phyloP scores from a whole-genome alignment of 1,139 yeast species.

The Geotrichum aggregatum region DNA sequence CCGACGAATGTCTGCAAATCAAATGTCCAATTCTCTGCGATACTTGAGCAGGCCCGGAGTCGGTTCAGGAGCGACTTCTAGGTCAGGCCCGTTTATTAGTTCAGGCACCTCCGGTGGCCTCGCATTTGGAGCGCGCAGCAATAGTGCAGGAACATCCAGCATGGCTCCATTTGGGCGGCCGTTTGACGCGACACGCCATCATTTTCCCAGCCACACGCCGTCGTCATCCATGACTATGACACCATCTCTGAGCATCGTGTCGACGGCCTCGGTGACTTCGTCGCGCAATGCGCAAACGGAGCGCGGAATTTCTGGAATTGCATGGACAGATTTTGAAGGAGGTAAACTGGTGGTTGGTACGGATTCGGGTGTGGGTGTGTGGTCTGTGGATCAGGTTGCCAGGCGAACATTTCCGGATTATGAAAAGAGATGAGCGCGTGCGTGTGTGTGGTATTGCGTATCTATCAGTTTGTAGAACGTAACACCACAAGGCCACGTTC shows the following conservation, averaged over 20 bases:
- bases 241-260: background rate
- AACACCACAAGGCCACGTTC: too few species aligned
- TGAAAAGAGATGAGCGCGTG: constrained; percentile 16
- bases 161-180: background rate
- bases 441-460: constrained; percentile 1
- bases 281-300: constrained; percentile 26
- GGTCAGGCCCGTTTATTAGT: background rate
- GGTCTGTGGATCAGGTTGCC: constrained; percentile 35
- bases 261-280: background rate
- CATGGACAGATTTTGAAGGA: constrained; percentile 38
- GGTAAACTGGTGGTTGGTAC: constrained; percentile 40
- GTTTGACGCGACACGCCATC: constrained; percentile 1
- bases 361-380: constrained; percentile 37
- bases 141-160: background rate
- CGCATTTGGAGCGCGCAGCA: background rate
- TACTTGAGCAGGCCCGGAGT: background rate
- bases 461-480: too few species aligned
- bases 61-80: background rate
- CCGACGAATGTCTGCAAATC: constrained; percentile 4
- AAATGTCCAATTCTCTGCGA: constrained; percentile 1
- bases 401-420: constrained; percentile 34
- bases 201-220: constrained; percentile 2
- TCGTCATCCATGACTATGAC: background rate
- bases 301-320: constrained; percentile 37
- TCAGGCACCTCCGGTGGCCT: background rate